Conservation (phyloP, 2,329 filamentous ascomycete species). For the Beauveria sp. region DNA sequence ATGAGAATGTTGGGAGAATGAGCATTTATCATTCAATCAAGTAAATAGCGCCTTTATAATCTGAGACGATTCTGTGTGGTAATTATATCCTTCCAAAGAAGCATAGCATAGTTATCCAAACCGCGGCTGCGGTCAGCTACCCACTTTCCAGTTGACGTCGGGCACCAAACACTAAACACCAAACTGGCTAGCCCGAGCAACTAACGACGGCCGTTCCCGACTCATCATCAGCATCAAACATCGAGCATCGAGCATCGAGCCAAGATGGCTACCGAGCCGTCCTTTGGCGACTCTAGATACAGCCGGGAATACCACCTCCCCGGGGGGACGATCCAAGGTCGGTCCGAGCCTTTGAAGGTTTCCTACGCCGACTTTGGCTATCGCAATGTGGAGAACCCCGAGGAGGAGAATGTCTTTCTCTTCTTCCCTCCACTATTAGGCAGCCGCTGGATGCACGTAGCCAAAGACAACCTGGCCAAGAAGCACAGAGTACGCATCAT, state of each 20-base stretch:
- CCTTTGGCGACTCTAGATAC: constrained; percentile 18
- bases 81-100: no score
- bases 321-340: constrained; percentile 10
- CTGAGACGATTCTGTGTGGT: no score
- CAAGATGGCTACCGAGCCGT: constrained; percentile 5
- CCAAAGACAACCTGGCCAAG: constrained; percentile 26
- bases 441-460: constrained; percentile 23
- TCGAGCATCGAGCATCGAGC: background rate
- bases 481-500: constrained; percentile 26
- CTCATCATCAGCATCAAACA: background rate
- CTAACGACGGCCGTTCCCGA: background rate
- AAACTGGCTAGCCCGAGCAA: background rate
- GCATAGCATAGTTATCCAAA: no score
- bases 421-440: constrained; percentile 22
- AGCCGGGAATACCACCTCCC: constrained; percentile 17
- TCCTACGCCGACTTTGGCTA: constrained; percentile 26
- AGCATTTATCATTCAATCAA: no score
- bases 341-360: constrained; percentile 11
- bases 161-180: background rate
- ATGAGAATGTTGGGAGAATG: no score
- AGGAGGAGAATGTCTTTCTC: constrained; percentile 22
- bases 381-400: constrained; percentile 18
- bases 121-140: background rate
- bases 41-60: no score
- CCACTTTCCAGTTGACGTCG: background rate